Evolutionary conservation across 345 rosid species (phyloP), one percentile per base, ranked within the genome.

Genomic region (Jatropha curcas): DNA sequence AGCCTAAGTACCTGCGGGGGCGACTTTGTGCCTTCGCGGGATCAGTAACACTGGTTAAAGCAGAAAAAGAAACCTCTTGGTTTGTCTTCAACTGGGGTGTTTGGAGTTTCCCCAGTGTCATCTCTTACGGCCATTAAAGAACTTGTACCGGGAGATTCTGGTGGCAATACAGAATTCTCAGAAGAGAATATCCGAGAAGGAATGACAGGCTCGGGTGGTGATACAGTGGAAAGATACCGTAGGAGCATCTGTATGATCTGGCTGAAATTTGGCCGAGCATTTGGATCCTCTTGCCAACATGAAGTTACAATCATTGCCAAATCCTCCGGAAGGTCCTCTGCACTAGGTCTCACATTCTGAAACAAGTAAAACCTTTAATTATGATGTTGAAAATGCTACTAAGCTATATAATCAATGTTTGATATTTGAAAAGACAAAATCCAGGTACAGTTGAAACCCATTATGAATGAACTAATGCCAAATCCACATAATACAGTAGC

Each of bases 271-370:
- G 99, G 98, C 34, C 99, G 81, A 60, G 87, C 85, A 73, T 88
- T 88, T 16, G 99, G 94, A 83, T 95, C 98, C 80, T 95, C 98
- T 79, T 91, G 86, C 99, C 99, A 95, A 72, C 99, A 92, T n/a
- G 98, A 88, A 20, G 96, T 89, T 58, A 95, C 93, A 0, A 92
- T 91, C 84, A 74, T 55, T 0, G 92, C 97, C 74, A 95, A 71
- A 31, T 91, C 98, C 68, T 83, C 89, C 12, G 94, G 98, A 35
- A 95, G 87, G 75, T 86, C 74, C 7, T 95, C 98, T 0, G 92
- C 89, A 64, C 92, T 89, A 13, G 99, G 99, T 82, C 99, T 86
- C 64, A 86, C 81, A 79, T 91, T 95, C 99, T 92, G 88, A 72
- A 45, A 53, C 59, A 73, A 17, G 31, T 16, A 55, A 46, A 48